Evolutionary conservation across 1,284 basidiomycete genomes (phyloP), one percentile per base, ranked within the genome.

Genomic region (Rhodotorula sp.): DNA sequence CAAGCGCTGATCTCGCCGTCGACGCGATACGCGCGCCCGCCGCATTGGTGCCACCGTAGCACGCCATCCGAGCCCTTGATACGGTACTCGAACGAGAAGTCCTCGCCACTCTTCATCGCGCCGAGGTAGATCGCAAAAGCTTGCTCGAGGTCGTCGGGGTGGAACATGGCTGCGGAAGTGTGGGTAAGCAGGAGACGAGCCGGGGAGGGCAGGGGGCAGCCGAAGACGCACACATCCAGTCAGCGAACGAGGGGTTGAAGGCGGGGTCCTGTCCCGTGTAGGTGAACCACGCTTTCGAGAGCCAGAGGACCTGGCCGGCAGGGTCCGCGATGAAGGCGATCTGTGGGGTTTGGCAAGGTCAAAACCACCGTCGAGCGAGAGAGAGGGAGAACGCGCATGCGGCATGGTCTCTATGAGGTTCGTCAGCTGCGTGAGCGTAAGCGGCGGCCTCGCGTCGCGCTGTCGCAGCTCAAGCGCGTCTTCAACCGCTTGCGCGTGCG

Each of bases 41-140:
- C 32, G 8, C 50, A 64, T 0, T 56, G 50, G n/a, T 66, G 64
- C 71, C 71, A 72, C 2, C 71, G 50, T 4, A 66, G 36, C 0
- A 5, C n/a, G 29, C 60, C 71, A 32, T 69, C 67, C 21, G 9
- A 9, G 46, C 44, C 22, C 22, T 73, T 67, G 72, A 77, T 74
- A 12, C 81, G 78, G 70, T 82, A 82, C 69, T 81, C 81, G 65
- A 78, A 63, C 48, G 27, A 29, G 34, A 71, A 71, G 17, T 41
- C n/a, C 21, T 59, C 27, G 37, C 70, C 70, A 0, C 54, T 17
- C 46, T 64, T n/a, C 66, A 71, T 65, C 1, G 58, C 66, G 12
- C 34, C 50, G 22, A 71, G 44, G 48, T 67, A 67, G 25, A 58
- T 25, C 17, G 48, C n/a, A 34, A 73, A 41, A 15, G 58, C 65